A percentile compares a stretch with the other conserved stretches of the same genome.
These are phyloP conservation scores for Talaromyces sp. DNA, from an alignment of 2,329 filamentous ascomycete species.

Conservation along the genomic window DNA sequence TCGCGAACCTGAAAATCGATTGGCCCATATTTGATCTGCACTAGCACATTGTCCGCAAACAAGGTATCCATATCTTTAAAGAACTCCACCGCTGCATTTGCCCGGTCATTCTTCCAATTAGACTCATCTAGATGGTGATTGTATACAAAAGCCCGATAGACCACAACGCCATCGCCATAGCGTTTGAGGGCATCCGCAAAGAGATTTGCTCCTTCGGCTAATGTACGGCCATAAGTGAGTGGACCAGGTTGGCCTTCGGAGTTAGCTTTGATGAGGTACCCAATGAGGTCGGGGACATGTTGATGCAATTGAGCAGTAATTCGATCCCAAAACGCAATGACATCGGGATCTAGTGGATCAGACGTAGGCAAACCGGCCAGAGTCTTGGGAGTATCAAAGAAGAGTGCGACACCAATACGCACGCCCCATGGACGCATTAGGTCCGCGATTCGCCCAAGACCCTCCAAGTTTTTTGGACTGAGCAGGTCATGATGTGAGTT, in stretches of 20 bases:
- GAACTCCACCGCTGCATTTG: slow-evolving; percentile 66
- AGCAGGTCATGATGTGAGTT: slow-evolving; percentile 63
- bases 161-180: slow-evolving; percentile 57
- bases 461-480: slow-evolving; percentile 56
- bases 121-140: slow-evolving; percentile 53
- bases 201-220: slow-evolving; percentile 65
- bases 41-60: slow-evolving; percentile 67
- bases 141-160: slow-evolving; percentile 73
- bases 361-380: slow-evolving; percentile 59
- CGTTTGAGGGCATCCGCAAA: slow-evolving; percentile 60
- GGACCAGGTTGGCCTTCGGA: slow-evolving; percentile 69
- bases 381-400: slow-evolving; percentile 63
- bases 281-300: slow-evolving; percentile 63
- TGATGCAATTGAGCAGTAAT: slow-evolving; percentile 59
- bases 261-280: slow-evolving; percentile 69
- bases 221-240: slow-evolving; percentile 65
- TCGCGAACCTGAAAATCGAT: slow-evolving; percentile 73
- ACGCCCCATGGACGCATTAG: slow-evolving; percentile 66
- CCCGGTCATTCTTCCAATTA: slow-evolving; percentile 65
- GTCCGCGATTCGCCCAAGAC: slow-evolving; percentile 61
- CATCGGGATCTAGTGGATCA: slow-evolving; percentile 60
- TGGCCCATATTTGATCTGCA: slow-evolving; percentile 72
- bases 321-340: slow-evolving; percentile 62
- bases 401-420: slow-evolving; percentile 62
- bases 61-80: slow-evolving; percentile 62